phyloP scores from a whole-genome alignment of 2,329 filamentous ascomycete species.

The Capronia coronata region DNA sequence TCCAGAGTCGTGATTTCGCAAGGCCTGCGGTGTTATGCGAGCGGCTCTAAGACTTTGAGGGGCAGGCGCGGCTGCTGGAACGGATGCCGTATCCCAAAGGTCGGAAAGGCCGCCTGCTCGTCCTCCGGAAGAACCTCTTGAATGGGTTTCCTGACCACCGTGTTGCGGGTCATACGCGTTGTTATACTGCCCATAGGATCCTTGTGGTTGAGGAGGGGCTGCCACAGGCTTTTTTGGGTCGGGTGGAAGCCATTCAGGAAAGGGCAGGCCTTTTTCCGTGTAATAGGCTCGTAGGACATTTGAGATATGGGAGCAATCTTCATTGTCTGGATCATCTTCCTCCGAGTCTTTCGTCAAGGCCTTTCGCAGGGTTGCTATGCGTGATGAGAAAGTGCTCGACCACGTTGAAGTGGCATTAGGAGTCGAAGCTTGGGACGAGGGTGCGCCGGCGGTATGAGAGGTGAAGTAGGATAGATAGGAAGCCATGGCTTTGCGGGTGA shows the following conservation, averaged over 20 bases:
- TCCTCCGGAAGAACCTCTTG: slow-evolving; percentile 35
- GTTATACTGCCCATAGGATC: slow-evolving; percentile 51
- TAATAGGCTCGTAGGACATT: slow-evolving; percentile 92
- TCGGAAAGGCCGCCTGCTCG: slow-evolving; percentile 50
- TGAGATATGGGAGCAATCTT: slow-evolving; percentile 92
- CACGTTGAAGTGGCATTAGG: slow-evolving; percentile 22
- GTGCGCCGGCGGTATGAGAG: slow-evolving; percentile 12
- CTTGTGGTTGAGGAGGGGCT: slow-evolving; percentile 42
- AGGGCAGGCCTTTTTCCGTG: slow-evolving; percentile 71
- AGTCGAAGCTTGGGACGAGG: slow-evolving; percentile 13
- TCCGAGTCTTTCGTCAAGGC: slow-evolving; percentile 63
- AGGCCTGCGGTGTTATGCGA: slow-evolving; percentile 32
- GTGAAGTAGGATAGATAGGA: slow-evolving; percentile 28
- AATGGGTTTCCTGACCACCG: slow-evolving; percentile 31
- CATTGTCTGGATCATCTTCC: slow-evolving; percentile 52
- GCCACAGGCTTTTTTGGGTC: slow-evolving; percentile 68
- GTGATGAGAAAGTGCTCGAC: slow-evolving; percentile 55
- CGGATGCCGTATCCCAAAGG: slow-evolving; percentile 48
- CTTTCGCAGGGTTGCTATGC: slow-evolving; percentile 56
- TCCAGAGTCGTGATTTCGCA: slow-evolving; percentile 20
- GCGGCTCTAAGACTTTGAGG: slow-evolving; percentile 24
- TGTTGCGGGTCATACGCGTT: slow-evolving; percentile 17
- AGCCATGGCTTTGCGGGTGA: slow-evolving; percentile 12
- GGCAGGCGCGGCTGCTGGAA: slow-evolving; percentile 26
- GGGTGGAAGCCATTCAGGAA: slow-evolving; percentile 81